Conservation (phyloP, 768 basidiomycete species). For the Kwoniella mangroviensis region DNA sequence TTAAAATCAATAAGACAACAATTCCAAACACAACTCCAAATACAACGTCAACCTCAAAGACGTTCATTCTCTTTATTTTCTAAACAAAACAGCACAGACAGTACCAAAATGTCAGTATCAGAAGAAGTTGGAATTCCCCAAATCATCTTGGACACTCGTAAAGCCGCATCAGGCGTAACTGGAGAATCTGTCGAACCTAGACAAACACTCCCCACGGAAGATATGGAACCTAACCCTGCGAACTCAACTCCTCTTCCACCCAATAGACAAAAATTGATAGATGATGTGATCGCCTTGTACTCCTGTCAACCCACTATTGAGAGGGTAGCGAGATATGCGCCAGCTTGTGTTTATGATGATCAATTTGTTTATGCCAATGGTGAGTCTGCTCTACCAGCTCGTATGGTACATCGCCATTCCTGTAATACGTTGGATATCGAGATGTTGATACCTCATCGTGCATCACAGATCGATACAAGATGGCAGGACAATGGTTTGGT, state of each 20-base stretch:
- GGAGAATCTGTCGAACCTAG: conserved; percentile 60
- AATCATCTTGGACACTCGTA: conserved; percentile 45
- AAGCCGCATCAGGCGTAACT: conserved; percentile 53
- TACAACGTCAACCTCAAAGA: conserved; percentile 1
- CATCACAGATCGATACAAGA: conserved; percentile 57
- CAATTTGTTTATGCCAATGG: conserved; percentile 60
- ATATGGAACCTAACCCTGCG: conserved; percentile 58
- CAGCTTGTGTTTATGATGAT: conserved; percentile 50
- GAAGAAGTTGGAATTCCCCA: conserved; percentile 36
- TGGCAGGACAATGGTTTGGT: conserved; percentile 61
- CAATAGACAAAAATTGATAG: conserved; percentile 59
- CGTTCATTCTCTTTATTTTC: conserved; percentile 1
- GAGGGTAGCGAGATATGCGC: conserved; percentile 59
- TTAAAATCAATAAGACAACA: conserved; percentile 1
- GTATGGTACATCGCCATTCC: too few species aligned
- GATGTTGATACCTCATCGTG: not conserved
- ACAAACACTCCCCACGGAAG: conserved; percentile 56
- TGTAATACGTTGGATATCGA: not conserved
- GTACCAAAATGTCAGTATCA: conserved; percentile 24
- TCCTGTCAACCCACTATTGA: conserved; percentile 59
- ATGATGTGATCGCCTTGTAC: conserved; percentile 61
- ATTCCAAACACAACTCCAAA: not conserved
- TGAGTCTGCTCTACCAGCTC: conserved; percentile 14
- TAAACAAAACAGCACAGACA: not conserved
- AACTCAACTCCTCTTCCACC: conserved; percentile 59